Base-by-base conservation (phyloP, 495 filamentous ascomycete species). In the Glarea lozoyensis region DNA sequence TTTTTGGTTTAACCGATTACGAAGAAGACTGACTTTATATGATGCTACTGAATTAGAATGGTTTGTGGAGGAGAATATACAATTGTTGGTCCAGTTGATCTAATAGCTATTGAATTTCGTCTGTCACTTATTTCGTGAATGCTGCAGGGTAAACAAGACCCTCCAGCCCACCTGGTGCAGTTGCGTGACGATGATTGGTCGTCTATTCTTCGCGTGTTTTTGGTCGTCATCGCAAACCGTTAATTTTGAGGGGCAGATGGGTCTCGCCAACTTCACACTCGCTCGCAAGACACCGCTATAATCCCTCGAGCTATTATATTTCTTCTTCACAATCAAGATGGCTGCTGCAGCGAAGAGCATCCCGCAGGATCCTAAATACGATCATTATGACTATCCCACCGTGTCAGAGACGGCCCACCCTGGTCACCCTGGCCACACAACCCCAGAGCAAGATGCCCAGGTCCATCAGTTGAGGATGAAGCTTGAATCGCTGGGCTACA, bases 381-480 rank as follows among this genome's bases (percentile, higher is more conserved):
- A 98, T 65, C 64, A 90, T 67, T 95, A 94, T 68, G 90, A 95
- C 59, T 97, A 71, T 67, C 92, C 92, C 39, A 89, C 79, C 40
- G 88, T 73, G 18, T 76, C 81, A 32, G 79, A 86, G 29, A 71
- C 73, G 35, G 55, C 70, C 10, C 74, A 81, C 53, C 64, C 67
- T 49, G 92, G 92, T 34, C 92, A 96, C 61, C 82, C 92, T 43
- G 92, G 92, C 55, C 79, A 90, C 60, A 84, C 90, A 54, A 94
- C 84, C 19, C 70, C 75, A 24, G 75, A 84, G 57, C 88, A 98
- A 66, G 85, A 97, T 77, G 89, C 86, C 30, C 79, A 87, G 65
- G 86, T 97, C 34, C 66, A 76, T 59, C 84, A 93, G 66, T 70
- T 98, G 56, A 81, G 92, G 25, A 67, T 76, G 60, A 68, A 84